phyloP scores from a whole-genome alignment of 164 flowering plant genomes.

The Kingdonia uniflora region DNA sequence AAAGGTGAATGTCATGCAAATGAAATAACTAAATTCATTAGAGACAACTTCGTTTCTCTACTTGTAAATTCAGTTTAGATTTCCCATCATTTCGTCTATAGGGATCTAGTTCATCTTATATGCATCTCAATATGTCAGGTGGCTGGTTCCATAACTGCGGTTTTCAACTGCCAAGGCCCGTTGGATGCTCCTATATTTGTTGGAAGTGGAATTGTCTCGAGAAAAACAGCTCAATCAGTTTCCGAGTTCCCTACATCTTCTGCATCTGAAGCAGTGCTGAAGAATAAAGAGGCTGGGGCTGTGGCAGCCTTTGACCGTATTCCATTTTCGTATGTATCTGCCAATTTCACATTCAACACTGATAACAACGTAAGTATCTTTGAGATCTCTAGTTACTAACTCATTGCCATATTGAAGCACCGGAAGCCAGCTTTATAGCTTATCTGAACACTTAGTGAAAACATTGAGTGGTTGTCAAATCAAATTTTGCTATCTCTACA shows the following conservation, averaged over 20 bases:
- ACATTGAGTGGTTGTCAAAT: too few species aligned
- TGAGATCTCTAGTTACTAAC: too few species aligned
- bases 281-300: conserved; percentile 87
- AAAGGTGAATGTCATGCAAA: too few species aligned
- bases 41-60: too few species aligned
- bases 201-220: conserved; percentile 87
- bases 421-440: too few species aligned
- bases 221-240: conserved; percentile 40
- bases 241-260: conserved; percentile 43
- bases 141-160: conserved; percentile 92
- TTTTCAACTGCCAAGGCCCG: conserved; percentile 97
- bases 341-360: conserved; percentile 87
- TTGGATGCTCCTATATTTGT: conserved; percentile 89
- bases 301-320: conserved; percentile 92
- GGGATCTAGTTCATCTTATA: too few species aligned
- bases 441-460: too few species aligned
- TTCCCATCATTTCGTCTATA: too few species aligned
- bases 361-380: conserved; percentile 74
- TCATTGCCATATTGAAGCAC: too few species aligned
- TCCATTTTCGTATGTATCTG: conserved; percentile 84
- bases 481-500: too few species aligned
- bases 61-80: too few species aligned
- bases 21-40: too few species aligned
- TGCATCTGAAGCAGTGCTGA: conserved; percentile 70
- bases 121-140: conserved; percentile 27